Evolutionary conservation across 345 rosid species (phyloP), one percentile per base, ranked within the genome.

Genomic region (Barbarea vulgaris): DNA sequence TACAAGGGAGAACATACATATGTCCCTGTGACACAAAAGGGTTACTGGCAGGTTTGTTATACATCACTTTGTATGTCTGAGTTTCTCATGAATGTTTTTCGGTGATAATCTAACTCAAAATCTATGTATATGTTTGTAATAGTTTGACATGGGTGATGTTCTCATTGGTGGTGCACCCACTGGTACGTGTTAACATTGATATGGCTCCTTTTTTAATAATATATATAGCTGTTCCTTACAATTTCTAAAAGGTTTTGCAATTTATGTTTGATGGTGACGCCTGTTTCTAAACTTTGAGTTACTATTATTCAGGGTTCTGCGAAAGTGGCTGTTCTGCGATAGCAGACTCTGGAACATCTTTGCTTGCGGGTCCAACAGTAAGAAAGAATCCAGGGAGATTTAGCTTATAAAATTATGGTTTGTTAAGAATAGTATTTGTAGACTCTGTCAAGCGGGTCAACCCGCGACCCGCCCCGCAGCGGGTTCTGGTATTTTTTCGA

Each of bases 301-400:
- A 42, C 57, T 75, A 51, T 39, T 69, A 36, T 83, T 28, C 86
- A 92, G 99, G 97, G 77, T 82, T 73, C 77, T 91, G 97, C 66
- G 84, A 82, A 63, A 75, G 84, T 56, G 84, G 88, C 15, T 95
- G 99, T 80, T 79, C 96, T 9, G 98, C 98, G 13, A 92, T 95
- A 83, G 99, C 99, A 60, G 99, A 95, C 81, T 90, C 98, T 79
- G 99, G 99, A 79, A 95, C 99, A 42, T 92, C 99, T 72, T 77
- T 92, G 84, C 67, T 92, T 75, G 96, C 93, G 19, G 99, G 99
- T 69, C 97, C 99, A 70, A 82, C 96, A 52, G 99, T 95, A 81
- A 74, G 89, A 55, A 65, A 21, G 36, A 64, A 63, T 57, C 30
- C 34, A 17, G 31, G 24, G 55, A 18, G 12, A 41, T 52, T 19